Percentiles rank a stretch among this genome's conserved stretches.
Evolutionary conservation across 176 grass and related monocot genomes (phyloP).

Genomic region (Triticum dicoccoides): DNA sequence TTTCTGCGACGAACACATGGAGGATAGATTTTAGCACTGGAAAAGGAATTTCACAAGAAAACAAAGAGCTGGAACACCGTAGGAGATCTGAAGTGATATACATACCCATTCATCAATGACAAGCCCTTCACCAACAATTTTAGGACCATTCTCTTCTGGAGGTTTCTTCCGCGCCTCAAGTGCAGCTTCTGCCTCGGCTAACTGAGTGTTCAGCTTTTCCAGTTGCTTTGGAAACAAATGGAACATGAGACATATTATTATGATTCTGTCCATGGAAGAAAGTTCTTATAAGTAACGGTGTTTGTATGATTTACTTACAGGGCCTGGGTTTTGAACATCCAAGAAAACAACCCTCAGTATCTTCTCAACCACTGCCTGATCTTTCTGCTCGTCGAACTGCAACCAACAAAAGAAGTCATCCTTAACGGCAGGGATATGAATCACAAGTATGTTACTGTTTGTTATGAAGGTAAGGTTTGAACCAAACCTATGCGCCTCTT

Average conservation of each 20-base stretch:
- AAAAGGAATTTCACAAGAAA: neutral
- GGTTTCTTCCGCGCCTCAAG: constrained; percentile 86
- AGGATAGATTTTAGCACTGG: neutral
- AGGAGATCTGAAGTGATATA: constrained; percentile 34
- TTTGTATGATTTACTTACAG: constrained; percentile 53
- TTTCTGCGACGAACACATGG: constrained; percentile 54
- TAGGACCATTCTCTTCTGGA: constrained; percentile 75
- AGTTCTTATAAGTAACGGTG: neutral
- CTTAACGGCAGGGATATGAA: neutral
- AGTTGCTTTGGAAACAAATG: constrained; percentile 66
- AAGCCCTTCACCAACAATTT: constrained; percentile 89
- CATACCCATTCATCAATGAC: constrained; percentile 99
- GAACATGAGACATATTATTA: neutral
- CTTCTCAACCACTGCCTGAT: constrained; percentile 83
- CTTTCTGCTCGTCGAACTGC: constrained; percentile 96
- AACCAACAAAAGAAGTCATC: constrained; percentile 23
- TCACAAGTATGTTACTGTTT: neutral
- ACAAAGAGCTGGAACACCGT: neutral
- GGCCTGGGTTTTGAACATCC: constrained; percentile 46
- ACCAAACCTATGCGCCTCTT: neutral
- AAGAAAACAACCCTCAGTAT: constrained; percentile 93
- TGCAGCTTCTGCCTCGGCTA: constrained; percentile 88
- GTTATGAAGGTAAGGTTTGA: neutral
- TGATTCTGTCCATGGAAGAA: neutral
- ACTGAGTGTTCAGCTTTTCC: constrained; percentile 78